phyloP scores from a whole-genome alignment of 441 rosid species.

The Pelargonium myrrhifolium region DNA sequence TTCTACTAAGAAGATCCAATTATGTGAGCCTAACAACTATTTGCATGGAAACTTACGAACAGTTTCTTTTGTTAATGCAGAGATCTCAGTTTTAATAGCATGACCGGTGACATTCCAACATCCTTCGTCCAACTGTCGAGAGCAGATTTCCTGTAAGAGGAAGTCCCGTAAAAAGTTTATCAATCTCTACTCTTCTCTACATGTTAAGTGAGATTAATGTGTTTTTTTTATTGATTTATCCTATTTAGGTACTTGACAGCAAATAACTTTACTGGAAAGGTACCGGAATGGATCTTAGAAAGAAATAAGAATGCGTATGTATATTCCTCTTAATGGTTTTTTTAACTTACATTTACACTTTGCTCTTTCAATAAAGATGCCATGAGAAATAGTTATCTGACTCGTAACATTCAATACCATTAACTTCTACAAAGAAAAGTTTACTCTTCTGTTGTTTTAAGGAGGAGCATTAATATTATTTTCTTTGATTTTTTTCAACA shows the following conservation, averaged over 20 bases:
- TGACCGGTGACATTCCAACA: slow-evolving; percentile 61
- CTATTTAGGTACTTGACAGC: slow-evolving; percentile 60
- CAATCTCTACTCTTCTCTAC: not conserved
- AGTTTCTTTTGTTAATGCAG: slow-evolving; percentile 33
- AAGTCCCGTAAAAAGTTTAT: not conserved
- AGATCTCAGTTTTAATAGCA: slow-evolving; percentile 74
- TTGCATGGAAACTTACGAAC: not conserved
- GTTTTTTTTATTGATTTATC: slow-evolving; percentile 10
- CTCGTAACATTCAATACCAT: not conserved
- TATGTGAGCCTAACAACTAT: not conserved
- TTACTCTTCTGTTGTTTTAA: not conserved
- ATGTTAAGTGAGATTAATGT: slow-evolving; percentile 9
- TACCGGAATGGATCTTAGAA: slow-evolving; percentile 49
- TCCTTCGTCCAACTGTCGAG: slow-evolving; percentile 40
- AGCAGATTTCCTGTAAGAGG: slow-evolving; percentile 69
- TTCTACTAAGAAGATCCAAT: not conserved
- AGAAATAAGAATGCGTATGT: slow-evolving; percentile 67
- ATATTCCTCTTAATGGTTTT: no score
- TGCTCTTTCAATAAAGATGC: not conserved
- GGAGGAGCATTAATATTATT: not conserved
- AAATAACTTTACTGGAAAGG: slow-evolving; percentile 59
- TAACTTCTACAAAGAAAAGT: slow-evolving; percentile 5
- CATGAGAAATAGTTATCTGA: not conserved
- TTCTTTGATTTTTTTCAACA: slow-evolving; percentile 25
- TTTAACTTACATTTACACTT: not conserved